These are phyloP conservation scores for Exophiala dermatitidis DNA, from an alignment of 2,329 filamentous ascomycete species.

Conservation along the genomic window DNA sequence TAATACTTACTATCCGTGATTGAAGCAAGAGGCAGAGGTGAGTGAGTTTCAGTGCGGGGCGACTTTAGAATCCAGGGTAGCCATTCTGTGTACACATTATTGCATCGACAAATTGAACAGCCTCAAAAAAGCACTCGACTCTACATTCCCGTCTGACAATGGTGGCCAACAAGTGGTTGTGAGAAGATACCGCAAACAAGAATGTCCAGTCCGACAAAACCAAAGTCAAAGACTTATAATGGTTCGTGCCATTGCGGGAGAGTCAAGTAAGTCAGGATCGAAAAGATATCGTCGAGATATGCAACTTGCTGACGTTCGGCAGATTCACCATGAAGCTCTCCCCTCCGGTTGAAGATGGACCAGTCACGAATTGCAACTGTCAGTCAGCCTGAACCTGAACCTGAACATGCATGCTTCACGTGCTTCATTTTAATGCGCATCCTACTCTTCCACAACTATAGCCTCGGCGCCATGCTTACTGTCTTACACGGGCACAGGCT, in stretches of 20 bases:
- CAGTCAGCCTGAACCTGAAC: neutral
- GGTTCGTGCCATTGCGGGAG: constrained; percentile 26
- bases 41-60: too few species aligned
- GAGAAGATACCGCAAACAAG: neutral
- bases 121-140: neutral
- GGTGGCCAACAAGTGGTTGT: neutral
- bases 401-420: too few species aligned
- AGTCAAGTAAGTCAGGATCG: constrained; percentile 12
- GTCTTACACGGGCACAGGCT: constrained; percentile 20
- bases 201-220: constrained; percentile 23
- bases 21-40: too few species aligned
- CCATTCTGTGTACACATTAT: too few species aligned
- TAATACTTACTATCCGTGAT: too few species aligned
- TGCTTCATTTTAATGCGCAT: neutral
- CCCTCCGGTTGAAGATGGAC: constrained; percentile 24
- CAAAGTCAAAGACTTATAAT: constrained; percentile 24
- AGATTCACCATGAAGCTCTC: constrained; percentile 27
- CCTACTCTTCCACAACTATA: neutral
- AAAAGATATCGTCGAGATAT: neutral
- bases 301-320: neutral
- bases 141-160: too few species aligned
- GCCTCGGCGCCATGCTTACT: neutral
- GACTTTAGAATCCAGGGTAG: too few species aligned
- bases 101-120: too few species aligned
- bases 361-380: constrained; percentile 26